Conservation (phyloP, 306 rosid genomes). For the Oxytropis ochrocephala region DNA sequence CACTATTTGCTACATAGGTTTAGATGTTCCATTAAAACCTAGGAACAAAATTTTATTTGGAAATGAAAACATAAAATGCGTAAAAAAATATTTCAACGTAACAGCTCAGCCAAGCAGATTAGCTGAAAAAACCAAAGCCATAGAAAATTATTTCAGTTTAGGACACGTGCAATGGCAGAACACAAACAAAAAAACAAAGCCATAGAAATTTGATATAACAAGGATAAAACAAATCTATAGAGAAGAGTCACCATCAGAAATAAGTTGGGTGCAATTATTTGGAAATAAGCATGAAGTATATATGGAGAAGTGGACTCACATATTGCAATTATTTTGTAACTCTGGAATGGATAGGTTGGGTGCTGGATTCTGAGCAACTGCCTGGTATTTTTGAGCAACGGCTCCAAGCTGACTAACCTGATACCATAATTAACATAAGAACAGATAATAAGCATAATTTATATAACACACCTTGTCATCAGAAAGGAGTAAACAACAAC, state of each 20-base stretch:
- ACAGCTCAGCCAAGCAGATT: background rate
- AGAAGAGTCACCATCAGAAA: background rate
- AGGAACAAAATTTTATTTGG: background rate
- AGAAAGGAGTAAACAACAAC: background rate
- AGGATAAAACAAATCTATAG: too few species aligned
- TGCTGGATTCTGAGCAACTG: slow-evolving; percentile 79
- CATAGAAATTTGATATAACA: too few species aligned
- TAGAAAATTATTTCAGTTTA: background rate
- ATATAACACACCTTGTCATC: background rate
- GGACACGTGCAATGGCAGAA: background rate
- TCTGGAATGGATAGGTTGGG: slow-evolving; percentile 87
- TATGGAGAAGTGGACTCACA: slow-evolving; percentile 44
- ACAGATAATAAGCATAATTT: background rate
- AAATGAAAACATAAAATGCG: background rate
- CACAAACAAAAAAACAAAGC: background rate
- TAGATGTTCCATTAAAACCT: background rate
- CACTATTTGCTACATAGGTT: background rate
- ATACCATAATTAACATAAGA: slow-evolving; percentile 21
- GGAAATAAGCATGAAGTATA: slow-evolving; percentile 18
- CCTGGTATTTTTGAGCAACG: slow-evolving; percentile 94
- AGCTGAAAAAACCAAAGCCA: background rate
- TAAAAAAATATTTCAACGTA: background rate
- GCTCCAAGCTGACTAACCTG: slow-evolving; percentile 96
- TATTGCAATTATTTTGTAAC: slow-evolving; percentile 90
- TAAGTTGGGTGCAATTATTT: background rate